Conservation (phyloP, 345 rosid species). For the Xanthoceras sorbifolium region DNA sequence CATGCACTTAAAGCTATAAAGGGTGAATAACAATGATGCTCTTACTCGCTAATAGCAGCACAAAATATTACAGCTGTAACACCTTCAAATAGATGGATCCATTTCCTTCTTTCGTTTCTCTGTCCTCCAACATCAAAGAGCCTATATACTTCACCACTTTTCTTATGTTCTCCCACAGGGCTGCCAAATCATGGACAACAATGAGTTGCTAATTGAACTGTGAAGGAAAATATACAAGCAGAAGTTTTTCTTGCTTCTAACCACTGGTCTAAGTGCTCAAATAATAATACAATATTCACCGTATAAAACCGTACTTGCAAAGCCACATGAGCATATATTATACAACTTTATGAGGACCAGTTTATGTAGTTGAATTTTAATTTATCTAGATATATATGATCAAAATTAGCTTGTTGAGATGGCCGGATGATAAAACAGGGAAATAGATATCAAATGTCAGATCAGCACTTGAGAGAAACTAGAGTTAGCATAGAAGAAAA, state of each 20-base stretch:
- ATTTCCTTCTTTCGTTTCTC: slow-evolving; percentile 97
- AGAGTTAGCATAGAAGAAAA: not conserved
- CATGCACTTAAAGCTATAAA: not conserved
- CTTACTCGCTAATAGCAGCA: slow-evolving; percentile 99
- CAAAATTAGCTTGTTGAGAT: not conserved
- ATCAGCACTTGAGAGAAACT: not conserved
- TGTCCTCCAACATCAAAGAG: slow-evolving; percentile 99
- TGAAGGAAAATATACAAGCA: slow-evolving; percentile 2
- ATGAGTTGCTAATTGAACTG: slow-evolving; percentile 2
- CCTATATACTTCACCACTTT: slow-evolving; percentile 98
- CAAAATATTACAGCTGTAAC: slow-evolving; percentile 98
- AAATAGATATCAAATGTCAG: not conserved
- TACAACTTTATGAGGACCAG: not conserved
- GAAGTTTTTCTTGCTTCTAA: not conserved
- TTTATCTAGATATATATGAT: not conserved
- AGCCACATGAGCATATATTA: not conserved
- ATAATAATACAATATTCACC: not conserved
- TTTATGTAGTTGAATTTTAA: not conserved
- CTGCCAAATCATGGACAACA: slow-evolving; percentile 47
- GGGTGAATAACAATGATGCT: not conserved
- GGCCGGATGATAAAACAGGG: not conserved
- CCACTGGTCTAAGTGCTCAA: slow-evolving; percentile 6
- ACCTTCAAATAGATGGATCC: slow-evolving; percentile 99
- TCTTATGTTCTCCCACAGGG: slow-evolving; percentile 94
- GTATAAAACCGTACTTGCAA: not conserved